Percentiles rank a stretch among this genome's conserved stretches.
phyloP scores from a whole-genome alignment of 495 filamentous ascomycete species.

The Achaetomiella virescens region DNA sequence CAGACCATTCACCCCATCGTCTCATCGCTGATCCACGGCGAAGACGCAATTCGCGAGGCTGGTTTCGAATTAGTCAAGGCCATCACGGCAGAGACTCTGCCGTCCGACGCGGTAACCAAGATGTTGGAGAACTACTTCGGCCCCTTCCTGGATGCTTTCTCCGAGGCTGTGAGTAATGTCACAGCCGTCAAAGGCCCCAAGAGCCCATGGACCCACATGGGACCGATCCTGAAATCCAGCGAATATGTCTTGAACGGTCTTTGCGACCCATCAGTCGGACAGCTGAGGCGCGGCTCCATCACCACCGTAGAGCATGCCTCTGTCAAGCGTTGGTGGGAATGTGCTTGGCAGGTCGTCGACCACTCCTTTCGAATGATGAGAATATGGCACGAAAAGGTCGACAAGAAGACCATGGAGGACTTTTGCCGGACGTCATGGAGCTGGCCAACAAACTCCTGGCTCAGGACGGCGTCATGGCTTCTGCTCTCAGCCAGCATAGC shows the following conservation, averaged over 20 bases:
- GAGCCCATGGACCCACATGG: conserved; percentile 56
- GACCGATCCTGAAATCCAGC: conserved; percentile 64
- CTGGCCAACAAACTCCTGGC: conserved; percentile 80
- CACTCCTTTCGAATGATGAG: conserved; percentile 81
- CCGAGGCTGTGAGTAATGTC: conserved; percentile 40
- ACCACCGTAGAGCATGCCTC: conserved; percentile 55
- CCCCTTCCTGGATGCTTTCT: conserved; percentile 32
- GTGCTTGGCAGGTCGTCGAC: conserved; percentile 69
- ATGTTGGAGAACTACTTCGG: conserved; percentile 57
- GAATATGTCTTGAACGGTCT: conserved; percentile 73
- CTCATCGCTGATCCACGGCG: conserved; percentile 59
- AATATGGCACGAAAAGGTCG: conserved; percentile 62
- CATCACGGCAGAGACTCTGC: conserved; percentile 61
- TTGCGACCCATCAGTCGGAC: conserved; percentile 72
- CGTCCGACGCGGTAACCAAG: conserved; percentile 67
- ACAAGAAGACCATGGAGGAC: conserved; percentile 73
- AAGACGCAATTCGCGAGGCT: conserved; percentile 64
- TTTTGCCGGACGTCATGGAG: conserved; percentile 93
- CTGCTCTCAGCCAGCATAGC: conserved; percentile 47
- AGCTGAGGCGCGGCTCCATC: conserved; percentile 61
- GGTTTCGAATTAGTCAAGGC: conserved; percentile 74
- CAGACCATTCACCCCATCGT: conserved; percentile 58
- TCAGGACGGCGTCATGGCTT: conserved; percentile 71
- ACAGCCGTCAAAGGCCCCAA: conserved; percentile 48
- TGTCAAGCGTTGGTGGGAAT: conserved; percentile 71